Evolutionary conservation across 2,329 filamentous ascomycete genomes (phyloP).

Genomic region (Neofusicoccum laricinum): DNA sequence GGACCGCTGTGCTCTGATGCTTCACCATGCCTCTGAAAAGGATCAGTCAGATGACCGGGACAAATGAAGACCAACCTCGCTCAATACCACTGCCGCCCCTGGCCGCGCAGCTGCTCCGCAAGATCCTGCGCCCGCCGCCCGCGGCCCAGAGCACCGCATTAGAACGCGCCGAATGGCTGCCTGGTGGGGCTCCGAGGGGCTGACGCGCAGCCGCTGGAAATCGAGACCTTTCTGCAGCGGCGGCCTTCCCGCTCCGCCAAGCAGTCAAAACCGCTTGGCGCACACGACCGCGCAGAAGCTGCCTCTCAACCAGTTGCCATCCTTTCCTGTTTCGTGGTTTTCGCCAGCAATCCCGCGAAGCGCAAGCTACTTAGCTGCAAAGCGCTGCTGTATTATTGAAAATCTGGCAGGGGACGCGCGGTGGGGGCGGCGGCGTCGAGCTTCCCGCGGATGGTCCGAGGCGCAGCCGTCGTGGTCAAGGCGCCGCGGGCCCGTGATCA

Average conservation of each 20-base stretch:
- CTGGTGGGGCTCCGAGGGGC: background rate
- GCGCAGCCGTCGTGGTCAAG: background rate
- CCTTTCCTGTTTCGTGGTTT: background rate
- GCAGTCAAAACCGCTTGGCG: background rate
- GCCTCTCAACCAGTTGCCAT: background rate
- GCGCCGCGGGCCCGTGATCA: background rate
- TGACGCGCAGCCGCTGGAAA: background rate
- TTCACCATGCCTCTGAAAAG: background rate
- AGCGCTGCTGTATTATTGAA: background rate
- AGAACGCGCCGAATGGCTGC: background rate
- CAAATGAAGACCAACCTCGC: background rate
- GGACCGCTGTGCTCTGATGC: background rate
- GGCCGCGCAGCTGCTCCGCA: background rate
- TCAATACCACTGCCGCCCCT: background rate
- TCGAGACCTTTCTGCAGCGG: background rate
- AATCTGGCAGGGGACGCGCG: background rate
- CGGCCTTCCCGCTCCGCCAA: background rate
- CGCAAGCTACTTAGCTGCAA: background rate
- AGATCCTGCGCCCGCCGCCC: background rate
- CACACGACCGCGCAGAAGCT: background rate
- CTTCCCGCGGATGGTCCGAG: conserved; percentile 3
- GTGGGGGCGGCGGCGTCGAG: background rate
- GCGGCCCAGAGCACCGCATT: background rate
- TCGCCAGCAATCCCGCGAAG: background rate
- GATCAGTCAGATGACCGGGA: conserved; percentile 5